A percentile compares a stretch with the other conserved stretches of the same genome.
phyloP scores from a whole-genome alignment of 2,329 filamentous ascomycete species.

The Arthrobotrys entomopaga region DNA sequence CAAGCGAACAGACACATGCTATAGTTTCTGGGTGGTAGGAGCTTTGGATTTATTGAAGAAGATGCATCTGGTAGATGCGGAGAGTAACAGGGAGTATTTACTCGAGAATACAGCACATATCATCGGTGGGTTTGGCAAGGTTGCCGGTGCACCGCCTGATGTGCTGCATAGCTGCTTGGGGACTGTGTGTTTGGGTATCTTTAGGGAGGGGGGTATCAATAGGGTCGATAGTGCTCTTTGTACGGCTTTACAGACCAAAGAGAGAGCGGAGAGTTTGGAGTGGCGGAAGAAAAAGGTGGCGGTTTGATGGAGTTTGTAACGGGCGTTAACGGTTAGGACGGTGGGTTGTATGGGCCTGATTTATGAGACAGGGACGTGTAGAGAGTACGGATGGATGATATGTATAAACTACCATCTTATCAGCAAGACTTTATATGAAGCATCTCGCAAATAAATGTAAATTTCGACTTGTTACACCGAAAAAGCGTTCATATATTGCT shows the following conservation, averaged over 20 bases:
- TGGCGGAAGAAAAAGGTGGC: conserved; percentile 56
- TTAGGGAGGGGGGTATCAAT: conserved; percentile 76
- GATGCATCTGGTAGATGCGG: conserved; percentile 69
- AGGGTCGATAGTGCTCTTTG: conserved; percentile 79
- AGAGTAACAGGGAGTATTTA: conserved; percentile 78
- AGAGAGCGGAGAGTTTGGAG: conserved; percentile 65
- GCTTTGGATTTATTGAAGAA: conserved; percentile 68
- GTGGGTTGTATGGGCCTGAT: too few relatives aligned
- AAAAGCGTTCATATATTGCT: too few relatives aligned
- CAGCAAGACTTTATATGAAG: too few relatives aligned
- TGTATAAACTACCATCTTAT: too few relatives aligned
- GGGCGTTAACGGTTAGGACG: too few relatives aligned
- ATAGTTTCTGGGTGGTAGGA: conserved; percentile 87
- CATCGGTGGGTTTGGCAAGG: conserved; percentile 84
- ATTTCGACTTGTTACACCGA: too few relatives aligned
- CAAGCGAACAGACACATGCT: conserved; percentile 94
- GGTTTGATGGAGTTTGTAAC: not conserved
- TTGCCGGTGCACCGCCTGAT: conserved; percentile 66
- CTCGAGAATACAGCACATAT: conserved; percentile 86
- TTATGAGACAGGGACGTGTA: too few relatives aligned
- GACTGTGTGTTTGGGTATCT: conserved; percentile 78
- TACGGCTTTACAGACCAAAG: conserved; percentile 71
- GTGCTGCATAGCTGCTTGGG: conserved; percentile 91
- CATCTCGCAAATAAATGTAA: too few relatives aligned
- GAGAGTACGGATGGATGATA: too few relatives aligned